Evolutionary conservation across 805 yeast genomes (phyloP), one percentile per base, ranked within the genome.

Genomic region (Candida vartiovaarae): DNA sequence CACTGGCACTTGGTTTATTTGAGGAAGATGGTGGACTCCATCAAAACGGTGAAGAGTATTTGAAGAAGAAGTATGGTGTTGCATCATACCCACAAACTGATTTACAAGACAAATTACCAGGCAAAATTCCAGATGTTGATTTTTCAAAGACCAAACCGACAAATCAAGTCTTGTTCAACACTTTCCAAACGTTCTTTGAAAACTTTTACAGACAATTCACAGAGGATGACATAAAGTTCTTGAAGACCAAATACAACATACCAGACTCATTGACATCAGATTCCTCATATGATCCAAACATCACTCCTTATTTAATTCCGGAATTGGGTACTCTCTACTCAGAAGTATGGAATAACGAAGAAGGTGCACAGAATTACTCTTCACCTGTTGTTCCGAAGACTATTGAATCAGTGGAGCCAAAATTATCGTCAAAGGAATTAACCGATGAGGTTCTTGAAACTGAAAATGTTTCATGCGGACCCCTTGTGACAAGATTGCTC

Each of bases 101-200:
- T 57, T 67, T 93, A 37, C 71, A 78, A 51, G 83, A 80, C 43
- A 63, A 84, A 48, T 68, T 93, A 29, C 96, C 99, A 0, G 99
- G 99, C 3, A 78, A 72, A 32, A 81, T 89, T 26, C 99, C 99
- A 8, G 80, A 85, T 60, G 75, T 73, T 44, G 98, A 93, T 63
- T 88, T 86, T 44, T 82, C 96, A 5, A 78, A 80, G 49, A 78
- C 82, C 10, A 91, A 90, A 56, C 90, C 90, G 20, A 65, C 88
- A 3, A 91, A 88, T 62, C 99, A 93, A 66, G 93, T 91, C 15
- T 96, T 89, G 57, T 89, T 85, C 60, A 72, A 85, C 9, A 90
- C 99, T 0, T 93, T 86, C 60, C 84, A 86, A 51, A 67, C 90
- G 2, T 87, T 83, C 52, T 74, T 89, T 32, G 99, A 93, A 60